phyloP scores from a whole-genome alignment of 257 asterid genomes.

The Lycium ferocissimum region DNA sequence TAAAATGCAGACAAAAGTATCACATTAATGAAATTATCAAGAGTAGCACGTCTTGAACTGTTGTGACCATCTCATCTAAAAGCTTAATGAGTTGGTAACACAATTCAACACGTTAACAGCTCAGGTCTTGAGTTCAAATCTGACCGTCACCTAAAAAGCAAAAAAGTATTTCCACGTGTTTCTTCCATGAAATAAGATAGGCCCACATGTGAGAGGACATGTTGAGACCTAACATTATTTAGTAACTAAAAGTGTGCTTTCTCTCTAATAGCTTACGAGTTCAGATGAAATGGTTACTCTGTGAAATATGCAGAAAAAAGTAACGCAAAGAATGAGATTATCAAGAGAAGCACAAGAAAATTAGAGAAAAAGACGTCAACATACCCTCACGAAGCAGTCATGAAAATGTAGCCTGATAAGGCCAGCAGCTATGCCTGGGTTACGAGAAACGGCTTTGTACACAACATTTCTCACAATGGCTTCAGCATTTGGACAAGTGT shows the following conservation, averaged over 20 bases:
- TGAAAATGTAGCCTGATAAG: conserved; percentile 76
- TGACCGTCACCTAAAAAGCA: neutral
- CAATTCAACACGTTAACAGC: neutral
- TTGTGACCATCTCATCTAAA: neutral
- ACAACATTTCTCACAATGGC: conserved; percentile 54
- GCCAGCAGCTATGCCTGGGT: conserved; percentile 72
- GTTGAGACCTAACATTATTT: neutral
- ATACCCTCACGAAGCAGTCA: conserved; percentile 79
- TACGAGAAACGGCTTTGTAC: conserved; percentile 41
- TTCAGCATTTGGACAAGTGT: conserved; percentile 62
- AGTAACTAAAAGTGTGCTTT: neutral
- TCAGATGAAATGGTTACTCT: too few relatives aligned
- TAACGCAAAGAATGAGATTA: neutral
- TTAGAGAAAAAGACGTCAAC: neutral
- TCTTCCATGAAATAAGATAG: neutral
- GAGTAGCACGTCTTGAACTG: neutral
- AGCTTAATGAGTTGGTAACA: neutral
- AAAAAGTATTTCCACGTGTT: neutral
- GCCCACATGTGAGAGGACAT: too few relatives aligned
- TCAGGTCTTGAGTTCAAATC: neutral
- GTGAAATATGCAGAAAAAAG: too few relatives aligned
- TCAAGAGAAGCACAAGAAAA: neutral
- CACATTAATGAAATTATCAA: too few relatives aligned
- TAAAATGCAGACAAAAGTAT: neutral
- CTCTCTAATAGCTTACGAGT: neutral